Conservation (phyloP, 176 grass and related monocot genomes). For the Thalia dealbata region DNA sequence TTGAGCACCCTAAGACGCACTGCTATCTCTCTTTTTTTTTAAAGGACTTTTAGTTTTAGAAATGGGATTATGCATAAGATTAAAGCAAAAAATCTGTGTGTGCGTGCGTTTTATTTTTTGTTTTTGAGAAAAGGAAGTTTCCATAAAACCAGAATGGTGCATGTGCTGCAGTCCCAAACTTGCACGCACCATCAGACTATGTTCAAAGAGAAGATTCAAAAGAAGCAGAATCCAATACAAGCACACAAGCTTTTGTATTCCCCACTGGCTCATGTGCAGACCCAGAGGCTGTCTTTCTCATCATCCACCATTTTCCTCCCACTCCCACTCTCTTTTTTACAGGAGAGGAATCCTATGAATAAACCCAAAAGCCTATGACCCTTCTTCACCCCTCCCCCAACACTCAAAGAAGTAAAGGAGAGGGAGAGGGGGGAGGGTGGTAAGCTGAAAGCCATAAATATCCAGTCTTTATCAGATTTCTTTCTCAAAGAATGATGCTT, state of each 20-base stretch:
- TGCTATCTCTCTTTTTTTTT: no score
- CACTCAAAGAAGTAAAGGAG: not conserved
- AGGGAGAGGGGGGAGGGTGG: no score
- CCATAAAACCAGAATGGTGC: not conserved
- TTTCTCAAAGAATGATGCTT: constrained; percentile 1
- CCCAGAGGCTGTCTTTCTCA: constrained; percentile 1
- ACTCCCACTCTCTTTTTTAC: not conserved
- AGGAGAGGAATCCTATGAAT: constrained; percentile 14
- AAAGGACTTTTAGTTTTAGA: no score
- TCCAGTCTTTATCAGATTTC: not conserved
- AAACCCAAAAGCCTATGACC: constrained; percentile 3
- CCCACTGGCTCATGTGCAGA: not conserved
- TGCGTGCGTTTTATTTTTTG: no score
- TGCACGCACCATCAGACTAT: not conserved
- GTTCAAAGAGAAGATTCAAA: constrained; percentile 1
- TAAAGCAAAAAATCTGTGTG: no score
- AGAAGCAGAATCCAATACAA: not conserved
- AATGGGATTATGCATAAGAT: no score
- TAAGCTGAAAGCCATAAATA: not conserved
- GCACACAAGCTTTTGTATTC: not conserved
- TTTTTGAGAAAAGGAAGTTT: not conserved
- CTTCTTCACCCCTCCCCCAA: not conserved
- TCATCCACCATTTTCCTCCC: not conserved
- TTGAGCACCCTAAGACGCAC: no score
- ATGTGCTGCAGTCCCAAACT: not conserved